Evolutionary conservation across 768 basidiomycete genomes (phyloP).

Genomic region (Scleroderma citrinum): DNA sequence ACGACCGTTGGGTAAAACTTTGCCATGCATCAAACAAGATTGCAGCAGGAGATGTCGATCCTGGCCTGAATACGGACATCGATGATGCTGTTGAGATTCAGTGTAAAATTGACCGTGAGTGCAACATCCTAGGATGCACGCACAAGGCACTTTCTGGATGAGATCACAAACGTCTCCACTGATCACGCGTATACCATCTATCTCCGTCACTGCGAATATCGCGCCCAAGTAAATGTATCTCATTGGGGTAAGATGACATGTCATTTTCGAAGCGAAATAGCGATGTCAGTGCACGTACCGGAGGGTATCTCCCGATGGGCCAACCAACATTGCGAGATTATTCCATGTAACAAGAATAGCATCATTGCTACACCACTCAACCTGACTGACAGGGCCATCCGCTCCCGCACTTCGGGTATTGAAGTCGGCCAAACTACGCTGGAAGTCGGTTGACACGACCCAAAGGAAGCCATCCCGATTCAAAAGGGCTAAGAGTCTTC

Average conservation of each 20-base stretch:
- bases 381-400: constrained; percentile 57
- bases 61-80: constrained; percentile 83
- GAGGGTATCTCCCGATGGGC: constrained; percentile 83
- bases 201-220: constrained; percentile 76
- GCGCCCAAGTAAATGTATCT: constrained; percentile 80
- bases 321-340: constrained; percentile 72
- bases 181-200: constrained; percentile 85
- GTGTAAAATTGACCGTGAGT: background rate
- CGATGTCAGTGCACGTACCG: constrained; percentile 46
- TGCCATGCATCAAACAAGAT: constrained; percentile 92
- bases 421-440: constrained; percentile 82
- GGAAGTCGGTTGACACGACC: constrained; percentile 95
- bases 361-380: constrained; percentile 97
- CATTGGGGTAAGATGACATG: background rate
- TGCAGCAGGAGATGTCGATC: constrained; percentile 86
- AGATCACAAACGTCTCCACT: constrained; percentile 79
- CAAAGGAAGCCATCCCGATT: constrained; percentile 69
- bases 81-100: constrained; percentile 53
- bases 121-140: constrained; percentile 12
- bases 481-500: constrained; percentile 83
- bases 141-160: constrained; percentile 90
- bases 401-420: constrained; percentile 57
- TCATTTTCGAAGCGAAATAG: constrained; percentile 7
- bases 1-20: constrained; percentile 74
- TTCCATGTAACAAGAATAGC: constrained; percentile 87